phyloP scores from a whole-genome alignment of 78 protist genomes.

The Dictyostelium discoideum region dicty_2.7 NC_007091.3:2407501-2408000 shows the following conservation, averaged over 20 bases:
- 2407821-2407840: background rate
- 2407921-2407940: background rate
- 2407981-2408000: conserved; percentile 20
- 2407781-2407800: background rate
- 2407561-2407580: background rate
- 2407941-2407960: background rate
- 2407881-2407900: background rate
- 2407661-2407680: background rate
- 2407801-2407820: background rate
- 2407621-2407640: background rate
- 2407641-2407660: background rate
- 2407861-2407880: background rate
- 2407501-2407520: too few relatives aligned
- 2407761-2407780: background rate
- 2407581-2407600: background rate
- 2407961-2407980: background rate
- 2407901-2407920: background rate
- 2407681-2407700: conserved; percentile 1
- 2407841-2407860: background rate
- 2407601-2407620: background rate
- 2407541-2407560: background rate
- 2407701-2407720: background rate
- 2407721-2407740: background rate
- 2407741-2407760: background rate
- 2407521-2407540: background rate